phyloP scores from a whole-genome alignment of 345 rosid species.

The Iberis pinnata region DNA sequence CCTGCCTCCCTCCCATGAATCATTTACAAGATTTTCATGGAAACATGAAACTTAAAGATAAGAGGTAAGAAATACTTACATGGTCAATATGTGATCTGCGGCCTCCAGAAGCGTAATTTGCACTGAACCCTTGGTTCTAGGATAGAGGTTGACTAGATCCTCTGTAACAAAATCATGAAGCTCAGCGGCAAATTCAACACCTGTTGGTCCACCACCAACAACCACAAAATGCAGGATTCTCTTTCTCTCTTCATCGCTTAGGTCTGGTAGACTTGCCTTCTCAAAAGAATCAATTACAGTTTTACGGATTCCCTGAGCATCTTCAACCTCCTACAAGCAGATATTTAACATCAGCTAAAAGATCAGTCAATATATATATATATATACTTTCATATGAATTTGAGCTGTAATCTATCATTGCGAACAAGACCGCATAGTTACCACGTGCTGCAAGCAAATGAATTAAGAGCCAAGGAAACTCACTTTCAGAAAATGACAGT shows the following conservation, averaged over 20 bases:
- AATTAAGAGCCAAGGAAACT: constrained; percentile 6
- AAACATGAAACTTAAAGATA: neutral
- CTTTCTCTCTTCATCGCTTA: constrained; percentile 81
- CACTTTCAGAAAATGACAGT: constrained; percentile 86
- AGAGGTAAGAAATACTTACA: constrained; percentile 39
- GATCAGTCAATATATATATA: neutral
- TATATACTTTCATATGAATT: neutral
- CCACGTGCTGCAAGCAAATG: neutral
- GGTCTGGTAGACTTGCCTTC: constrained; percentile 78
- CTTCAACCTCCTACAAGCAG: constrained; percentile 79
- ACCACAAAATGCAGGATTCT: constrained; percentile 90
- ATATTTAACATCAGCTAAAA: neutral
- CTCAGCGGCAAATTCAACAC: constrained; percentile 98
- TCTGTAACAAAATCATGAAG: constrained; percentile 85
- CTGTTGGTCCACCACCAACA: constrained; percentile 99
- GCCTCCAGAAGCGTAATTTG: constrained; percentile 91
- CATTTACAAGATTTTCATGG: neutral
- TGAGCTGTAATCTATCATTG: neutral
- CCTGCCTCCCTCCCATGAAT: constrained; percentile 37
- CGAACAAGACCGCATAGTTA: neutral
- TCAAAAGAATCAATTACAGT: constrained; percentile 79
- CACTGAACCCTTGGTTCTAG: constrained; percentile 50
- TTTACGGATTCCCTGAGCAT: constrained; percentile 85
- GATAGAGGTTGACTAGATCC: constrained; percentile 79
- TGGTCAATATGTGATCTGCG: constrained; percentile 84